Percentiles rank a stretch among this genome's conserved stretches.
Evolutionary conservation across 352 stramenopile genomes (phyloP).

Genomic region (Phytophthora podocarpi): DNA sequence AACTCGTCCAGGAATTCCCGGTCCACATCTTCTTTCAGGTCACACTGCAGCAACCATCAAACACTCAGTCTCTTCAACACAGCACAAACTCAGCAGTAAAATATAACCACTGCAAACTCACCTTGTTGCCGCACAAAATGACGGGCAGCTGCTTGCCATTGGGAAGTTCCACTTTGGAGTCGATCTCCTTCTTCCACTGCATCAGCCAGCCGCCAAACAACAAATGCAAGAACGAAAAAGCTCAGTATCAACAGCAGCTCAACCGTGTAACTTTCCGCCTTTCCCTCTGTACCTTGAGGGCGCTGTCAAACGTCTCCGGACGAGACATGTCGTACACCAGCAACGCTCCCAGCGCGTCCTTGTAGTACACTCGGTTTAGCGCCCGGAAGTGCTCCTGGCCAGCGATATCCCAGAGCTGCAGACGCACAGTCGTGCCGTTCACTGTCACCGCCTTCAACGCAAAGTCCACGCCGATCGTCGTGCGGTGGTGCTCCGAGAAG

Average conservation of each 20-base stretch:
- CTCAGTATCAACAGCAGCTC: not conserved
- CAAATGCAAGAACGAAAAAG: not conserved
- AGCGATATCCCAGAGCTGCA: slow-evolving; percentile 96
- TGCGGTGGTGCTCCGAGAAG: slow-evolving; percentile 93
- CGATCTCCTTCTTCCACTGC: slow-evolving; percentile 95
- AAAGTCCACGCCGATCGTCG: slow-evolving; percentile 94
- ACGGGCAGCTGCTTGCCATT: slow-evolving; percentile 92
- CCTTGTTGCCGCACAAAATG: slow-evolving; percentile 94
- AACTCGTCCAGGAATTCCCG: slow-evolving; percentile 85
- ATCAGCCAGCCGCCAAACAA: slow-evolving; percentile 3
- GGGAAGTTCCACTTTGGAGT: slow-evolving; percentile 92
- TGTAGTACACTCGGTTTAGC: slow-evolving; percentile 95
- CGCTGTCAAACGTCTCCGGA: slow-evolving; percentile 91
- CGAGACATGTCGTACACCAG: slow-evolving; percentile 94
- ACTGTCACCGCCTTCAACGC: slow-evolving; percentile 90
- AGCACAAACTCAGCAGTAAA: not conserved
- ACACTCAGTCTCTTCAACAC: not conserved
- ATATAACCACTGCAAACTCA: slow-evolving; percentile 14
- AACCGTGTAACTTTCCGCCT: not conserved
- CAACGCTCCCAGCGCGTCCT: slow-evolving; percentile 89
- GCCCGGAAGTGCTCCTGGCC: slow-evolving; percentile 94
- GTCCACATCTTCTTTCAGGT: slow-evolving; percentile 83
- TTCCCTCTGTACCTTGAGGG: slow-evolving; percentile 81
- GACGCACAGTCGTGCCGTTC: slow-evolving; percentile 83
- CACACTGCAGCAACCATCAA: slow-evolving; percentile 55